Evolutionary conservation across 1,284 basidiomycete species (phyloP), one percentile per base, ranked within the genome.

Genomic region (Ustilago esculenta): DNA sequence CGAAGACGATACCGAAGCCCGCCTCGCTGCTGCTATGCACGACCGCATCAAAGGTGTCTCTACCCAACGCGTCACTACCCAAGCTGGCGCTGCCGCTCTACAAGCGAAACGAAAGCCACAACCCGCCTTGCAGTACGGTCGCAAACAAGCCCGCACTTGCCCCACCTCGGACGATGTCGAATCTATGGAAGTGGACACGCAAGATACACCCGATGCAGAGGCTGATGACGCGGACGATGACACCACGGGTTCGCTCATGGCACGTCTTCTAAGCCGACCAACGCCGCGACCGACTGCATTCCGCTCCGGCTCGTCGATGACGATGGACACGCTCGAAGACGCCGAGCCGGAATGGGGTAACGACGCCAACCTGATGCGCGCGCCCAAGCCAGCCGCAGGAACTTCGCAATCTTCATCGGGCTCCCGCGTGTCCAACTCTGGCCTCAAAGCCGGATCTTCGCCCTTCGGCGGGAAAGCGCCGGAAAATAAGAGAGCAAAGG

Each of bases 321-420:
- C 46, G 3, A 37, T 50, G 4, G 65, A 68, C 8, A 55, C 42
- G 14, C 49, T 65, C 6, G 60, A 70, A 27, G 67, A 70, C 25
- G 53, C 44, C 17, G 67, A 70, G 32, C 67, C 67, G 8, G 67
- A 70, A 17, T 70, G 67, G 67, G 67, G 67, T 12, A 70, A 70
- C 25, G 67, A 70, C 23, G 67, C 66, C 14, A 52, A 56, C 32
- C 43, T 69, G n/a, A 52, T 69, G 9, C 46, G 66, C 15, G 55
- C 59, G 10, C 54, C 66, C n/a, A 57, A 55, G 10, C 54, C 66
- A 1, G 59, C 66, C 24, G 15, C 29, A 3, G 43, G 48, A 33
- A 30, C 34, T 12, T 49, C 47, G 2, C 34, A 36, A 9, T 43
- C 40, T 17, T 41, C 48, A 7, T 33, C 23, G 5, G 46, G 37